These are phyloP conservation scores for Powellomyces hirtus DNA, from an alignment of 192 early-diverging fungal genomes.

Conservation along the genomic window DNA sequence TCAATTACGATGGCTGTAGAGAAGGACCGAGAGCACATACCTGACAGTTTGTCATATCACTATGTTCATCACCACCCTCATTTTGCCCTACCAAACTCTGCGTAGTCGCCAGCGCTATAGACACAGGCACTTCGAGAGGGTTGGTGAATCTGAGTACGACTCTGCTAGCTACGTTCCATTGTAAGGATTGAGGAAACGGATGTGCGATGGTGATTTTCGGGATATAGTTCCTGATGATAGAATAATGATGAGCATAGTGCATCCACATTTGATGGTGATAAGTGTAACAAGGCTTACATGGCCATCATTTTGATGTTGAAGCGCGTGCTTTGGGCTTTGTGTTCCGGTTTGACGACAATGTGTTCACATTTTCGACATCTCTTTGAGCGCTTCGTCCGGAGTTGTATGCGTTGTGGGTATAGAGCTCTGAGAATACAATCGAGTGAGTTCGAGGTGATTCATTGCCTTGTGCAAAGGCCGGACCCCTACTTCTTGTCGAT, in stretches of 20 bases:
- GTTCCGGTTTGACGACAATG: constrained; percentile 88
- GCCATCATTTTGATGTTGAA: constrained; percentile 91
- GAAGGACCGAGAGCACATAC: not conserved
- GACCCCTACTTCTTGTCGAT: not conserved
- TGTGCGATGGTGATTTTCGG: constrained; percentile 71
- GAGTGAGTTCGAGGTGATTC: not conserved
- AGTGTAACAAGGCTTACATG: constrained; percentile 52
- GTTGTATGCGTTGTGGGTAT: constrained; percentile 79
- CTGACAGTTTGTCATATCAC: no score
- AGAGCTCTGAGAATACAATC: constrained; percentile 45
- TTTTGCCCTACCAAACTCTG: not conserved
- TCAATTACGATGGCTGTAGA: not conserved
- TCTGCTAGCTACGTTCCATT: constrained; percentile 20
- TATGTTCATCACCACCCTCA: no score
- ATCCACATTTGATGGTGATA: constrained; percentile 1
- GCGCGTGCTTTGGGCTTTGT: constrained; percentile 80
- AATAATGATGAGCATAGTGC: not conserved
- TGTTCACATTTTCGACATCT: constrained; percentile 85
- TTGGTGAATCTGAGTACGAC: constrained; percentile 76
- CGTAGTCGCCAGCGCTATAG: constrained; percentile 53
- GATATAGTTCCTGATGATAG: constrained; percentile 60
- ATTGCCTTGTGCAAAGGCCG: not conserved
- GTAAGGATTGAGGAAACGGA: constrained; percentile 14
- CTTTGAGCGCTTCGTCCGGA: constrained; percentile 83
- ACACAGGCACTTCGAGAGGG: constrained; percentile 72